A percentile compares a stretch with the other conserved stretches of the same genome.
These are phyloP conservation scores for Lagenaria siceraria DNA, from an alignment of 306 rosid genomes.

Conservation along the genomic window DNA sequence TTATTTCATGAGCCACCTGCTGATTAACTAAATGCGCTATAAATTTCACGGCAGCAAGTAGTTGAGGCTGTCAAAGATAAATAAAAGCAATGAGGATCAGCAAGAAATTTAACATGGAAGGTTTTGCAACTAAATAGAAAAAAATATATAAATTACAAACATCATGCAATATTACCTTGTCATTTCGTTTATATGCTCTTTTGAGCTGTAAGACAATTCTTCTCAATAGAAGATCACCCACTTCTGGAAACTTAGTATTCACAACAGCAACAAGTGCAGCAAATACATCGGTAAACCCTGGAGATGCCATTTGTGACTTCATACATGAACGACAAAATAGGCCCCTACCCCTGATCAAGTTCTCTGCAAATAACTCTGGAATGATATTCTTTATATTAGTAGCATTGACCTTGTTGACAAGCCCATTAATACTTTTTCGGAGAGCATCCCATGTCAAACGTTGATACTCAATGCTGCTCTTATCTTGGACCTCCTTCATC, in stretches of 20 bases:
- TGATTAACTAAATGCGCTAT: conserved; percentile 90
- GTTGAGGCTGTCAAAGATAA: conserved; percentile 51
- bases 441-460: conserved; percentile 95
- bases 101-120: not conserved
- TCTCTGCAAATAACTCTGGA: conserved; percentile 70
- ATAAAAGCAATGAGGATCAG: conserved; percentile 1
- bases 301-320: conserved; percentile 97
- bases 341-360: conserved; percentile 85
- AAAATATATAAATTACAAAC: not conserved
- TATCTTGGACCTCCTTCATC: conserved; percentile 85
- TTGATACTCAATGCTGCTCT: conserved; percentile 76
- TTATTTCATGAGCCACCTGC: conserved; percentile 84
- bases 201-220: conserved; percentile 87
- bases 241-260: conserved; percentile 86
- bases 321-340: conserved; percentile 86
- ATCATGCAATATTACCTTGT: conserved; percentile 44
- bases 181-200: conserved; percentile 86
- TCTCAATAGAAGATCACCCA: conserved; percentile 74
- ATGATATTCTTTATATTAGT: conserved; percentile 76
- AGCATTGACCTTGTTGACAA: conserved; percentile 91
- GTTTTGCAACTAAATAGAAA: not conserved
- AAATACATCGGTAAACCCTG: conserved; percentile 82
- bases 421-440: conserved; percentile 85
- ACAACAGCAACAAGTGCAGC: conserved; percentile 89
- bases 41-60: conserved; percentile 93